Base-by-base conservation (phyloP, 2,329 filamentous ascomycete species). In the Chaetomium globosum region DNA sequence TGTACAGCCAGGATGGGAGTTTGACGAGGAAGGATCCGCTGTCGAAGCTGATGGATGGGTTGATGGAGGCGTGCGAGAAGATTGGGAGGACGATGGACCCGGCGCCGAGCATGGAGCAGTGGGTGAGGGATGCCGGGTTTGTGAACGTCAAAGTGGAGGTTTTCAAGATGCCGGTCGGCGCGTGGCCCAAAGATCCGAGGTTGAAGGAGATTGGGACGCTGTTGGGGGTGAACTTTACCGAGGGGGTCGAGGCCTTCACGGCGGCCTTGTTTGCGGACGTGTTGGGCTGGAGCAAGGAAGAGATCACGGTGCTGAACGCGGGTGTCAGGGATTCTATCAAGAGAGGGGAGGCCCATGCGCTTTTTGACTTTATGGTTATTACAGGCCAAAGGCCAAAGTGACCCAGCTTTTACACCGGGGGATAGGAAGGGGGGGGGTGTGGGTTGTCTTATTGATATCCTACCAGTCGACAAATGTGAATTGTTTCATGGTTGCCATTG, bases 121-220 rank as follows among this genome's bases (percentile, higher is more conserved):
- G 80, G 31, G 73, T 83, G 31, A 76, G 78, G 66, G 79, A 82
- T n/a, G 78, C 80, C 12, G 83, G 83, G 4, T 85, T 85, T 63
- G 79, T 80, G 26, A 82, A 85, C 48, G 79, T 85, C 12, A 75
- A 78, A 64, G 74, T 80, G 31, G 16, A 65, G 51, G 49, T 30
- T 28, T 62, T 67, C 56, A 59, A 31, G 53, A 43, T 69, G 23
- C 68, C 68, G 2, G 52, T 70, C 7, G 67, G 67, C 2, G 39
- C 36, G 49, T 70, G 68, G 68, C 61, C 63, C 0, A 26, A 8
- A 21, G 63, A 70, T 43, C 16, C 53, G 2, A 57, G 63, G 26
- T 53, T 69, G n/a, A 70, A 70, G 61, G 68, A 70, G 28, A 55
- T 67, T 5, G 68, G 68, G 4, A 64, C 65, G 12, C 56, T 70